A percentile compares a stretch with the other conserved stretches of the same genome.
These are phyloP conservation scores for Carex littledalei DNA, from an alignment of 176 grass and related monocot genomes.

Conservation along the genomic window DNA sequence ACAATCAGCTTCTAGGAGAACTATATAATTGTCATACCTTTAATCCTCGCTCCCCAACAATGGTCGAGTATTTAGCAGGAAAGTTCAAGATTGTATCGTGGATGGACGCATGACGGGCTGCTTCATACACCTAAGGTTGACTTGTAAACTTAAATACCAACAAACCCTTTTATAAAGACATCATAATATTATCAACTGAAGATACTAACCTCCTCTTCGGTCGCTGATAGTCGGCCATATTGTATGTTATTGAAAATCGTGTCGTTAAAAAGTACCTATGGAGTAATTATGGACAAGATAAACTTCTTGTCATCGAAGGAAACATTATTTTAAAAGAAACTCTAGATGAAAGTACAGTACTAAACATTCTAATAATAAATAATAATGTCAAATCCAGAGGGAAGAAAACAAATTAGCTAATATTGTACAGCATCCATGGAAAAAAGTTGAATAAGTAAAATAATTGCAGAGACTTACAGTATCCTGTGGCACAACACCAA, in stretches of 20 bases:
- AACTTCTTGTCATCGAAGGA: neutral
- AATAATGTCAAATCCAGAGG: neutral
- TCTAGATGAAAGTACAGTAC: neutral
- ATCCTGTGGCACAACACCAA: constrained; percentile 98
- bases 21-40: constrained; percentile 52
- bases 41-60: constrained; percentile 95
- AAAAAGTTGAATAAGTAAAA: constrained; percentile 17
- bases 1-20: constrained; percentile 1
- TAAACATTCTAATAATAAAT: neutral
- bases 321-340: neutral
- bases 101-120: constrained; percentile 73
- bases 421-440: neutral
- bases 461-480: constrained; percentile 45
- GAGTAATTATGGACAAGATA: constrained; percentile 7
- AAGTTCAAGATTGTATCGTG: constrained; percentile 95
- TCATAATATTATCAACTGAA: constrained; percentile 25
- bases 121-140: constrained; percentile 68
- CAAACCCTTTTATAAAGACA: neutral
- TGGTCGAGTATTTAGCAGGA: constrained; percentile 77
- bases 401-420: neutral
- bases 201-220: constrained; percentile 77
- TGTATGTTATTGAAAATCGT: constrained; percentile 99
- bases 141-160: constrained; percentile 19
- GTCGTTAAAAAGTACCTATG: constrained; percentile 98
- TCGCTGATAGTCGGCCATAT: constrained; percentile 84